Evolutionary conservation across 371 early-diverging fungal genomes (phyloP).

Genomic region (Mucor mucedo): DNA sequence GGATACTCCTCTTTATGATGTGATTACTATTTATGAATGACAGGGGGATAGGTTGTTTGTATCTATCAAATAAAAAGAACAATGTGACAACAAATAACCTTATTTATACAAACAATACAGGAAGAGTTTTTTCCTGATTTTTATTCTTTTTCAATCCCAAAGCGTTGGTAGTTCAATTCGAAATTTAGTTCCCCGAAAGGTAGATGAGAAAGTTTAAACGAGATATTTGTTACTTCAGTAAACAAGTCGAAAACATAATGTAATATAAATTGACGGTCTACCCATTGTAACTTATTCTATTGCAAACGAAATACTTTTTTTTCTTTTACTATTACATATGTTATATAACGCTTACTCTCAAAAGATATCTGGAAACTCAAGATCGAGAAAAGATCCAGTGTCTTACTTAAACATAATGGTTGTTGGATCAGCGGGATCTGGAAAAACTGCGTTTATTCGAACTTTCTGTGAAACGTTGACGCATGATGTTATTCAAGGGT

Average conservation of each 20-base stretch:
- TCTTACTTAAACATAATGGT: conserved; percentile 70
- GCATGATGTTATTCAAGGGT: conserved; percentile 34
- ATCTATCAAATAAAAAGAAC: not conserved
- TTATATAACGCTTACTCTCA: conserved; percentile 36
- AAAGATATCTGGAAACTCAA: conserved; percentile 24
- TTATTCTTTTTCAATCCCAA: not conserved
- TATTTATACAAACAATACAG: not conserved
- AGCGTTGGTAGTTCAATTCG: not conserved
- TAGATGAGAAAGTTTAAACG: not conserved
- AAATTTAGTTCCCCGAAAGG: not conserved
- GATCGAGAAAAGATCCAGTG: conserved; percentile 41
- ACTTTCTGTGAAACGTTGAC: conserved; percentile 70
- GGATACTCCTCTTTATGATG: too few relatives aligned
- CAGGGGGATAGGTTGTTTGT: not conserved
- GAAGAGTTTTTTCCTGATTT: not conserved
- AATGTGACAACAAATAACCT: not conserved
- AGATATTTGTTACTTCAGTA: not conserved
- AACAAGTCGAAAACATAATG: conserved; percentile 4
- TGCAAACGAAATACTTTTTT: not conserved
- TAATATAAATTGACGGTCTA: not conserved
- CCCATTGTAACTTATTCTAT: not conserved
- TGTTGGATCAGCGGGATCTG: conserved; percentile 71
- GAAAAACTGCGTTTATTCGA: conserved; percentile 83
- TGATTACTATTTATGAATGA: too few relatives aligned
- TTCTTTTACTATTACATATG: conserved; percentile 13